These are phyloP conservation scores for Blumeria hordei DNA, from an alignment of 2,329 filamentous ascomycete species.

Conservation along the genomic window DNA sequence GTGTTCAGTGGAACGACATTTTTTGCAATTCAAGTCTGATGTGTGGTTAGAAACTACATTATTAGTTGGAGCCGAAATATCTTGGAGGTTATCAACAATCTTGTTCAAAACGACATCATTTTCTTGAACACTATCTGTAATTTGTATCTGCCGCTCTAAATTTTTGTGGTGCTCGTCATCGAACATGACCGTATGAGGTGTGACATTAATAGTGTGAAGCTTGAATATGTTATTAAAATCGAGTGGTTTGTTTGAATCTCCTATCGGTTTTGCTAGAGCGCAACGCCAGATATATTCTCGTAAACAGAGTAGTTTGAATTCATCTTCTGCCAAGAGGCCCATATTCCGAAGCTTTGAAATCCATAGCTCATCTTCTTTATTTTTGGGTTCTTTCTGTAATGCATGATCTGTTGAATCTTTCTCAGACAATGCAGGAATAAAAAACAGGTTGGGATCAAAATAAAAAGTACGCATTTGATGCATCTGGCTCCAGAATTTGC, in stretches of 20 bases:
- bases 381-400: slow-evolving; percentile 42
- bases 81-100: slow-evolving; percentile 71
- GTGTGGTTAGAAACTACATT: slow-evolving; percentile 32
- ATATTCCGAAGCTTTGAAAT: slow-evolving; percentile 63
- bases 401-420: slow-evolving; percentile 31
- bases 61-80: slow-evolving; percentile 76
- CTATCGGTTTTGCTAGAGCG: slow-evolving; percentile 34
- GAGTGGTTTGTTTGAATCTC: slow-evolving; percentile 8
- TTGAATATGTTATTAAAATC: slow-evolving; percentile 49
- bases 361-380: slow-evolving; percentile 89
- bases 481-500: slow-evolving; percentile 67
- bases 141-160: slow-evolving; percentile 17
- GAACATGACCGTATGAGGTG: slow-evolving; percentile 77
- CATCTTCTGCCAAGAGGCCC: slow-evolving; percentile 61
- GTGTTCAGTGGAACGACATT: neutral
- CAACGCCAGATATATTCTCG: slow-evolving; percentile 82
- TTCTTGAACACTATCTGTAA: slow-evolving; percentile 13
- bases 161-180: slow-evolving; percentile 41
- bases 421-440: slow-evolving; percentile 26
- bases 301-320: slow-evolving; percentile 66
- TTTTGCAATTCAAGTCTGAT: slow-evolving; percentile 20
- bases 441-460: slow-evolving; percentile 29
- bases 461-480: slow-evolving; percentile 47
- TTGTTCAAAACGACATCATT: slow-evolving; percentile 29
- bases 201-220: slow-evolving; percentile 51